Evolutionary conservation across 768 basidiomycete species (phyloP).

Genomic region (Termitomyces bulborhizus): DNA sequence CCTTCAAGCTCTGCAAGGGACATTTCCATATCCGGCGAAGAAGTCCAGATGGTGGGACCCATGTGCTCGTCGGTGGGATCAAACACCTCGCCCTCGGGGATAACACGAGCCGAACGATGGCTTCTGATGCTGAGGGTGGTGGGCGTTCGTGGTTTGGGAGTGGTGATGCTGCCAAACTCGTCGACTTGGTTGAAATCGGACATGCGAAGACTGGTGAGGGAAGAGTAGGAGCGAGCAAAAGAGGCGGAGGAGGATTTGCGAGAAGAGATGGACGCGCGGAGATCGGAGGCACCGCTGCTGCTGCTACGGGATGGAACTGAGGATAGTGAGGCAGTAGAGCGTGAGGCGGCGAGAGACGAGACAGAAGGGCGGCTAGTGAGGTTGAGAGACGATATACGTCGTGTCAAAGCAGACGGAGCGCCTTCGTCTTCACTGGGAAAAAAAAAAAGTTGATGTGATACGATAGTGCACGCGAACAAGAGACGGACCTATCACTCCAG

Average conservation of each 20-base stretch:
- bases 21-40: background rate
- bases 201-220: background rate
- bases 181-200: background rate
- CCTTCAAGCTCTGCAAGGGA: background rate
- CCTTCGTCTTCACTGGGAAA: conserved; percentile 60
- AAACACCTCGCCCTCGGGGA: background rate
- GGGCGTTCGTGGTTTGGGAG: background rate
- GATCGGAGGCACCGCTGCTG: conserved; percentile 22
- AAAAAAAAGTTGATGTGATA: background rate
- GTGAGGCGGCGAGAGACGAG: conserved; percentile 29
- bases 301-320: conserved; percentile 21
- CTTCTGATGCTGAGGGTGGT: background rate
- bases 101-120: background rate
- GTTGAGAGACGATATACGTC: conserved; percentile 53
- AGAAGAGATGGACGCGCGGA: conserved; percentile 9
- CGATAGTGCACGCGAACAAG: accelerated
- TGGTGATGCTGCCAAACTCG: background rate
- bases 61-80: background rate
- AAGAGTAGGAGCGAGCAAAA: background rate
- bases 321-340: conserved; percentile 9
- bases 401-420: conserved; percentile 60
- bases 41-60: background rate
- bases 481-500: conserved; percentile 66
- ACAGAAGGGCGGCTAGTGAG: conserved; percentile 40
- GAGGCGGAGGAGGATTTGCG: background rate